phyloP scores from a whole-genome alignment of 2,329 filamentous ascomycete genomes.

The Penicillium vulpinum region DNA sequence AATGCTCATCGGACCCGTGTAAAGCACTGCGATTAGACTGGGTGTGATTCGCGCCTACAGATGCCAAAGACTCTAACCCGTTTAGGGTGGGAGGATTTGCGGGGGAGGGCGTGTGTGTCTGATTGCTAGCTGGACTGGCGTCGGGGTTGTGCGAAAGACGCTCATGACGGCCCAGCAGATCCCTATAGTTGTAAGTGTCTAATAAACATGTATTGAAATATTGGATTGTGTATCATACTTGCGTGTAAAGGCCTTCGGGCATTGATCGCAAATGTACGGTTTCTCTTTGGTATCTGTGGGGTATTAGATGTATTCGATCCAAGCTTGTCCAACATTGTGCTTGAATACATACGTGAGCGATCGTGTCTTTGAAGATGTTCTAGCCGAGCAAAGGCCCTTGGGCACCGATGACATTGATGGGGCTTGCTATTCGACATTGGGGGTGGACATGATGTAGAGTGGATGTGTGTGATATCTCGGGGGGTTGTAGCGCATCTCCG shows the following conservation, averaged over 20 bases:
- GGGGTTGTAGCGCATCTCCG: slow-evolving; percentile 1
- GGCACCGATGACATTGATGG: slow-evolving; percentile 35
- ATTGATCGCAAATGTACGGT: slow-evolving; percentile 32
- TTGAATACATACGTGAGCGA: slow-evolving; percentile 31
- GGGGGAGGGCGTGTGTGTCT: slow-evolving; percentile 20
- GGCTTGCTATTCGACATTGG: slow-evolving; percentile 19
- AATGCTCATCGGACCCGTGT: slow-evolving; percentile 15
- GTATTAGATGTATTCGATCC: slow-evolving; percentile 4
- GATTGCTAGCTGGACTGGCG: slow-evolving; percentile 12
- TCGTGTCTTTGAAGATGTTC: slow-evolving; percentile 40
- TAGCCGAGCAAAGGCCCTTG: slow-evolving; percentile 33
- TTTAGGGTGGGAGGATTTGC: slow-evolving; percentile 22
- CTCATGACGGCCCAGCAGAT: slow-evolving; percentile 35
- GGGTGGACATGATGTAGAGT: neutral
- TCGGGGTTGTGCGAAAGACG: slow-evolving; percentile 29
- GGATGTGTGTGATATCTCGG: neutral
- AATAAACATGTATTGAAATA: no score
- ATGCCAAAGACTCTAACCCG: slow-evolving; percentile 31
- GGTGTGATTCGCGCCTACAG: slow-evolving; percentile 27
- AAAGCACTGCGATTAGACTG: slow-evolving; percentile 12
- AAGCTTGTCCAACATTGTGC: no score
- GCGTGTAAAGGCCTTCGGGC: slow-evolving; percentile 37
- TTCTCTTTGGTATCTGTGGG: slow-evolving; percentile 38
- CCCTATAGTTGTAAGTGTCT: slow-evolving; percentile 22
- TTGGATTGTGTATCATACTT: slow-evolving; percentile 23